Base-by-base conservation (phyloP, 2,329 filamentous ascomycete species). In the Neonectria sp. region DNA sequence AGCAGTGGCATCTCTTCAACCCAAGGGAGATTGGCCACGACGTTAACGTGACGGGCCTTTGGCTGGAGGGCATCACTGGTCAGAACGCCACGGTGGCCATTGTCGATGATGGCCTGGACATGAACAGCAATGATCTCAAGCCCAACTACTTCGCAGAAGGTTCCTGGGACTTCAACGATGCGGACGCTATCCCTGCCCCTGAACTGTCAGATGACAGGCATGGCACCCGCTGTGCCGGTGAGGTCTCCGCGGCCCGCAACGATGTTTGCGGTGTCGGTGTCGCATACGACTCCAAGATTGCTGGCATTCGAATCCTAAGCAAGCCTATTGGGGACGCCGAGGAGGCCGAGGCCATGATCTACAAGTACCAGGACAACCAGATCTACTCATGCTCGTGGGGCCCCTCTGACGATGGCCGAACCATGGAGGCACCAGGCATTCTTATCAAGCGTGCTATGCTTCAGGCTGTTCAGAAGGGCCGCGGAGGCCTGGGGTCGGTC, bases 341-440 rank as follows among this genome's bases (percentile, higher is more conserved):
- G 76, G 96, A 99, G 82, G 95, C 96, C 27, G 86, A 92, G 33
- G 94, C 96, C 25, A 91, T 99, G 86, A 98, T 97, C 81, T 98
- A 95, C 83, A 93, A 92, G 69, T 96, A 90, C 76, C 91, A 98
- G 76, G 86, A 95, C 68, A 99, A 98, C 79, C 90, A 98, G 67
- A 98, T 99, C 66, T 99, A 98, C 82, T 99, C 96, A 1, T 99
- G 96, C 83, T 99, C 96, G 0, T 99, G 96, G 96, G 96, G 96
- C 1, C 96, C 96, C 9, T 94, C 95, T 0, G 96, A 99, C 76
- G 95, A 98, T 79, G 96, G 96, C 52, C 86, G 87, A 68, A 95
- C 94, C 27, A 99, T 99, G 96, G 95, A 98, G 74, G 94, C 91
- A 0, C 96, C 96, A 0, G 94, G 95, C 6, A 89, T 97, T 60